Evolutionary conservation across 1,284 basidiomycete genomes (phyloP), one percentile per base, ranked within the genome.

Genomic region (Boletus mariae): DNA sequence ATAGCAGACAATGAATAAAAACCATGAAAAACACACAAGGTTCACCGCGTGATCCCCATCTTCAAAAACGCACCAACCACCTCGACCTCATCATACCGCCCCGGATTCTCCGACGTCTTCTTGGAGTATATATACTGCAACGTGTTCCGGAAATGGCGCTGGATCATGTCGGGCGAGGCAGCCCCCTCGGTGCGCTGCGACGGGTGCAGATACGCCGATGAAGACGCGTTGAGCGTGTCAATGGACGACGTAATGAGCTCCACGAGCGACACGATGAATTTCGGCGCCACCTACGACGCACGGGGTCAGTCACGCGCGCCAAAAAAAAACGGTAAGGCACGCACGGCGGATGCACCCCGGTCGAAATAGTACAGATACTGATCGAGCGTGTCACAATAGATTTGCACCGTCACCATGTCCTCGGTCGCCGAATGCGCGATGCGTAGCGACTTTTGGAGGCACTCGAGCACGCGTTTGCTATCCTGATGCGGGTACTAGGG

Each of bases 351-450:
- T 20, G 92, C 91, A 42, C 89, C 90, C 53, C 86, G 90, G 65
- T 98, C 94, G 57, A 96, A 86, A 72, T 96, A 97, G 72, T 93
- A 97, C 48, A 97, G 73, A 69, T 97, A 97, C 60, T 87, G 87
- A 69, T 98, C 94, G 40, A 98, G 82, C 5, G 94, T 91, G 68
- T 97, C 92, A 62, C 91, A 92, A 69, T 96, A 97, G 4, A 98
- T 78, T 68, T 97, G 94, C 2, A 95, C 87, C 1, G 88, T 95
- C 38, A 96, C 91, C 59, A 98, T 90, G 64, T 96, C 93, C 71
- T 97, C 94, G 54, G 93, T 94, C 31, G 92, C 91, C 2, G 91
- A 92, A 62, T 92, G 93, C 2, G 94, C 94, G 62, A 96, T 97
- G 4, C 94, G 84, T 25, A 97, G 76, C 6, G 92, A 90, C 71